Base-by-base conservation (phyloP, 768 basidiomycete species). In the Pisolithus tinctorius region DNA sequence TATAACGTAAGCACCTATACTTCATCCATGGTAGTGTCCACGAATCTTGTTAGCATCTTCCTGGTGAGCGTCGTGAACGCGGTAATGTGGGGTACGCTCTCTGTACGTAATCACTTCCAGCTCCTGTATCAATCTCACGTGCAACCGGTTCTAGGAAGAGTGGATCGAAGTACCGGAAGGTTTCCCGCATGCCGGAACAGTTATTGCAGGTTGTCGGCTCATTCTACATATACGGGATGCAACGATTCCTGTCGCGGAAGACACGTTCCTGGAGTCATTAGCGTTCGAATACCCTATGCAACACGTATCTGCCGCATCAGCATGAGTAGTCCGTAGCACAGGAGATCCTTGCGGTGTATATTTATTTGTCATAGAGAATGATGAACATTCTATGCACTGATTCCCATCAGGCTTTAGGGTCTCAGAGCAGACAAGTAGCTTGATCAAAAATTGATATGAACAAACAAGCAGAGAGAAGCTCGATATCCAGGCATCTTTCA, bases 161-260 rank as follows among this genome's bases (percentile, higher is more conserved):
- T 51, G 50, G 50, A 36, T 51, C 9, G 50, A 51, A 14, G 34
- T 51, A 20, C 50, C 50, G 3, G 50, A 51, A 39, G 50, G 50
- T 16, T 47, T 51, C 23, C 27, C 50, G 1, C 43, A 45, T 16
- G 50, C 50, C 14, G 17, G 4, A 3, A 38, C 25, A 13, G 43
- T 51, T n/a, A 46, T 51, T 38, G 26, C 45, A 39, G 50, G 50
- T 4, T 51, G 50, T 39, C 50, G 38, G 9, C 50, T 51, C 26
- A 46, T 51, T 27, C 25, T 51, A 38, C 43, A 51, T 38, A 27
- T 51, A 37, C 44, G 43, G 29, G 29, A 39, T 14, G 45, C 45
- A 39, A 2, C 36, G 17, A 20, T 45, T 13, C 44, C 41, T 14
- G 13, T 45, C 16, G 4, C 6, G 11, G 47, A 36, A n/a, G 47